Conservation (phyloP, 345 rosid genomes). For the Cardiospermum halicacabum region DNA sequence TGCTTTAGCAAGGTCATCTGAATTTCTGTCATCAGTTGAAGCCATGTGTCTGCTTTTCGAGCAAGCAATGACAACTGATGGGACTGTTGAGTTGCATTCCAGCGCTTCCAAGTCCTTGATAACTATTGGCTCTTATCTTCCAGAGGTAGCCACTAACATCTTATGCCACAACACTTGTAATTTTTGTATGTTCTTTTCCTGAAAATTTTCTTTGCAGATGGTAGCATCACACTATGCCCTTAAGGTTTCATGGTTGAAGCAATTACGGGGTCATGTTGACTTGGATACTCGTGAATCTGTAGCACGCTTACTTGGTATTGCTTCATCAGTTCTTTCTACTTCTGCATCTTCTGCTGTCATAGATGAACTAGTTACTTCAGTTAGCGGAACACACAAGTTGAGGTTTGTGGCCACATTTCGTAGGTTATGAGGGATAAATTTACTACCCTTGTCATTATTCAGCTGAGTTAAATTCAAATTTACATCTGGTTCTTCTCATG, state of each 20-base stretch:
- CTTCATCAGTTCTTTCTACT: constrained; percentile 70
- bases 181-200: constrained; percentile 11
- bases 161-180: constrained; percentile 5
- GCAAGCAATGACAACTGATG: constrained; percentile 84
- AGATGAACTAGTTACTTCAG: constrained; percentile 49
- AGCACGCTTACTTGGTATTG: constrained; percentile 86
- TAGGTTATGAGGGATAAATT: background rate
- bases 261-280: constrained; percentile 70
- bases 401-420: constrained; percentile 40
- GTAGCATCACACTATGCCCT: constrained; percentile 59
- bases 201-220: constrained; percentile 37
- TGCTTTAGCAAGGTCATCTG: constrained; percentile 43
- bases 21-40: constrained; percentile 58
- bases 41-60: constrained; percentile 71
- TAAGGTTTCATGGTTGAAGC: constrained; percentile 77
- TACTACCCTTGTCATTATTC: background rate
- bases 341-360: constrained; percentile 51
- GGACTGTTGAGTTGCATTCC: constrained; percentile 81
- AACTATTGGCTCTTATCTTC: constrained; percentile 69
- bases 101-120: constrained; percentile 73
- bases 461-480: background rate
- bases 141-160: constrained; percentile 44
- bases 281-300: constrained; percentile 84
- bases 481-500: constrained; percentile 15
- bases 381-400: constrained; percentile 45